A percentile compares a stretch with the other conserved stretches of the same genome.
Evolutionary conservation across 2,329 filamentous ascomycete species (phyloP).

Genomic region (Verticillium tricorpus): DNA sequence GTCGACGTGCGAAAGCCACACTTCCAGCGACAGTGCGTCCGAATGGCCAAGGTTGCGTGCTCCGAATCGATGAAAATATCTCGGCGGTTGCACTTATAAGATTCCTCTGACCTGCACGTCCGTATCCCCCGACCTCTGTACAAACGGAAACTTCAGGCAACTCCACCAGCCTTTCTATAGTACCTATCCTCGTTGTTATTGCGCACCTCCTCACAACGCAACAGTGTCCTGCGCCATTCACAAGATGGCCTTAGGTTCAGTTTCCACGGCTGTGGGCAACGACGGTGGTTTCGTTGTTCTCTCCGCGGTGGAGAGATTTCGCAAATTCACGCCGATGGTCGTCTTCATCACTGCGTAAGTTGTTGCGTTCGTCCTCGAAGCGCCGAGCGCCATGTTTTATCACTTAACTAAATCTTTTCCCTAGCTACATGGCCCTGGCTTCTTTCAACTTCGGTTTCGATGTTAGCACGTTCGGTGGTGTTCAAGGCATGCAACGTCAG

Average conservation of each 20-base stretch:
- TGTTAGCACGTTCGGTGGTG: slow-evolving; percentile 20
- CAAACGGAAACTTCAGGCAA: too few relatives aligned
- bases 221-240: too few relatives aligned
- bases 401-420: not conserved
- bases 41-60: too few relatives aligned
- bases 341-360: slow-evolving; percentile 14
- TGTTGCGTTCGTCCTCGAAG: not conserved
- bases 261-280: not conserved
- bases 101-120: not conserved
- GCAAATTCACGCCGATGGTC: slow-evolving; percentile 6
- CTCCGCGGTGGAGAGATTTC: not conserved
- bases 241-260: not conserved
- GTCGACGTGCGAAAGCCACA: too few relatives aligned
- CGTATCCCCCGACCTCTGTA: too few relatives aligned
- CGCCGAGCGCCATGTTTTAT: too few relatives aligned
- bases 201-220: too few relatives aligned
- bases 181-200: too few relatives aligned
- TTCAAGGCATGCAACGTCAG: slow-evolving; percentile 19
- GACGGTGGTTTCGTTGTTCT: not conserved
- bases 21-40: too few relatives aligned
- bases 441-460: slow-evolving; percentile 23
- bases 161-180: too few relatives aligned
- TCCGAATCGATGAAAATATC: too few relatives aligned
- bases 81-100: not conserved
- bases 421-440: slow-evolving; percentile 19